Percentiles rank a stretch among this genome's conserved stretches.
These are phyloP conservation scores for Naganishia kalamii DNA, from an alignment of 768 basidiomycete species.

Conservation along the genomic window DNA sequence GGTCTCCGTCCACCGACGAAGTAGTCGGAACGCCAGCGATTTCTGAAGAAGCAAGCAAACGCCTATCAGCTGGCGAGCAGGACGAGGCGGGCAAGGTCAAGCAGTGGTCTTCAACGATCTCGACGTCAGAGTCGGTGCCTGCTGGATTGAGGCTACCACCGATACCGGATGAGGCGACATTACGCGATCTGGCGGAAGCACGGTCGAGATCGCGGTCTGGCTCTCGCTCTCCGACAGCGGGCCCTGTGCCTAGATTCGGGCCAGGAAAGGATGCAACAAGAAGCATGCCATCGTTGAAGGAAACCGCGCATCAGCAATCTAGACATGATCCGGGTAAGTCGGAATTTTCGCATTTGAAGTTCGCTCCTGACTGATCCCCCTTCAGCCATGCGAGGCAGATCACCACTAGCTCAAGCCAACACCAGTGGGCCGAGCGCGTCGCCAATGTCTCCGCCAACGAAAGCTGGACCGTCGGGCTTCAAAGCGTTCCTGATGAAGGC, in stretches of 20 bases:
- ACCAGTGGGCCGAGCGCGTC: not conserved
- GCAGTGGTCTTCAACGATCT: not conserved
- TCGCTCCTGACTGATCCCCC: not conserved
- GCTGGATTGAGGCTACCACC: not conserved
- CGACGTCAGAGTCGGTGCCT: not conserved
- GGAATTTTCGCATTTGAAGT: not conserved
- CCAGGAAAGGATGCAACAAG: not conserved
- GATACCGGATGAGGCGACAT: constrained; percentile 3
- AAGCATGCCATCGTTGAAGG: not conserved
- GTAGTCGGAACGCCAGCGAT: not conserved
- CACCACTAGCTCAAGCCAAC: not conserved
- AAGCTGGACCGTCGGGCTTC: not conserved
- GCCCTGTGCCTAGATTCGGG: not conserved
- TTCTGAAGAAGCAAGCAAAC: not conserved
- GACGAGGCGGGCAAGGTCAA: not conserved
- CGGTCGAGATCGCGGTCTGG: constrained; percentile 1
- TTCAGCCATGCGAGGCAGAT: not conserved
- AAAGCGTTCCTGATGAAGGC: not conserved
- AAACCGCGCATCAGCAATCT: not conserved
- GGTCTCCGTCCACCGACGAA: not conserved
- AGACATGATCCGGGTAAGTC: not conserved
- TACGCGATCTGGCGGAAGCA: not conserved
- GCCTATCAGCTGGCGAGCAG: not conserved
- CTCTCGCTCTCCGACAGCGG: not conserved
- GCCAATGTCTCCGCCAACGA: not conserved